These are phyloP conservation scores for Syzygium malaccense DNA, from an alignment of 441 rosid species.

Conservation along the genomic window DNA sequence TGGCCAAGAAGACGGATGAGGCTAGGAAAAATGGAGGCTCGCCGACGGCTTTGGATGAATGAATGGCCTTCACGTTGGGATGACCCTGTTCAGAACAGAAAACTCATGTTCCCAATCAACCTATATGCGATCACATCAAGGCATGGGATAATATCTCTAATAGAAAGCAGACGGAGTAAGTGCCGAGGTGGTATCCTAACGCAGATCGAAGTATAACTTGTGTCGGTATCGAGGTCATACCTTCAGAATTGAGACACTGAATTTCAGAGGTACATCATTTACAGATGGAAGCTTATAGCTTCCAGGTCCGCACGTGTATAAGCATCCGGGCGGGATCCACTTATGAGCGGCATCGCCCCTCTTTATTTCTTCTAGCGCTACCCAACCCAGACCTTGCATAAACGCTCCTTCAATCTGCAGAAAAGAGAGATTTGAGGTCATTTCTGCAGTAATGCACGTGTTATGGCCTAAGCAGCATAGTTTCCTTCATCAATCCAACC, in stretches of 20 bases:
- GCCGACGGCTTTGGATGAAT: conserved; percentile 92
- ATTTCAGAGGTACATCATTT: conserved; percentile 71
- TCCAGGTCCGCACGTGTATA: conserved; percentile 93
- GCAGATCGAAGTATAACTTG: background rate
- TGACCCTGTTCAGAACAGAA: conserved; percentile 48
- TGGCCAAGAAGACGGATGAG: conserved; percentile 73
- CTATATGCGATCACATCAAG: background rate
- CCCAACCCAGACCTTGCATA: conserved; percentile 90
- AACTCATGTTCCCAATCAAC: background rate
- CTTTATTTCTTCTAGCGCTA: conserved; percentile 89
- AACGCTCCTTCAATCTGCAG: conserved; percentile 93
- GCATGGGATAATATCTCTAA: background rate
- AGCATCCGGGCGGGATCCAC: conserved; percentile 70
- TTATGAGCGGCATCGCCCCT: conserved; percentile 91
- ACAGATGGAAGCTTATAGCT: conserved; percentile 88
- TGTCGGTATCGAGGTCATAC: conserved; percentile 14
- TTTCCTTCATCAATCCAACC: too few relatives aligned
- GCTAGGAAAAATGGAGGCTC: conserved; percentile 96
- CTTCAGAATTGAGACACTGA: conserved; percentile 81
- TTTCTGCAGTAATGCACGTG: too few relatives aligned
- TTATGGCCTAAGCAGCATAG: too few relatives aligned
- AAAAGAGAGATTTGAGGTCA: background rate
- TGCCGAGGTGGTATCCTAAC: background rate
- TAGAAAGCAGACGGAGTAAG: background rate
- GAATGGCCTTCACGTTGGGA: conserved; percentile 74